Conservation (phyloP, 2,329 filamentous ascomycete species). For the Lecanicillium sp. region DNA sequence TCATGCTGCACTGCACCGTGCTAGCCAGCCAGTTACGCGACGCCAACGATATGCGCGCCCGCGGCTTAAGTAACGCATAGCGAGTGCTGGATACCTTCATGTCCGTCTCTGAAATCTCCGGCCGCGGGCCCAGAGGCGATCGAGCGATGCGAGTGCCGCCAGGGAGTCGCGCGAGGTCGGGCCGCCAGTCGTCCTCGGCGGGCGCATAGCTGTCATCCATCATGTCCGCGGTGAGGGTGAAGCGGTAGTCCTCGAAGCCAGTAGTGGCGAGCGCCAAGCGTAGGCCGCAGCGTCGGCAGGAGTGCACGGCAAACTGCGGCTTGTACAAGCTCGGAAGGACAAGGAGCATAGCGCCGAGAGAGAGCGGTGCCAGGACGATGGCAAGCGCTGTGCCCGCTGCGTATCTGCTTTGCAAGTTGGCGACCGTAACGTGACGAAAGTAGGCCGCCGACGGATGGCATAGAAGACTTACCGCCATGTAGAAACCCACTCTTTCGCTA, state of each 20-base stretch:
- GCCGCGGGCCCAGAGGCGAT: constrained; percentile 6
- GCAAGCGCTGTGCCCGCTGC: constrained; percentile 9
- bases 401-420: constrained; percentile 3
- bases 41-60: constrained; percentile 1
- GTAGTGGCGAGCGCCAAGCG: constrained; percentile 9
- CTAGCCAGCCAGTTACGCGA: background rate
- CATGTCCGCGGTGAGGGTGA: constrained; percentile 7
- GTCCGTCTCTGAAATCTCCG: constrained; percentile 7
- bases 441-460: too few species aligned
- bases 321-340: constrained; percentile 4
- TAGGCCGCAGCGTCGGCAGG: constrained; percentile 10
- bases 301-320: constrained; percentile 9
- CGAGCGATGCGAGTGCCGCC: constrained; percentile 8
- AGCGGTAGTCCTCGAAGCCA: constrained; percentile 7
- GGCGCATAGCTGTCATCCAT: constrained; percentile 4
- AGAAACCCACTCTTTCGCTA: constrained; percentile 8
- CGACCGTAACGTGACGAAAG: background rate
- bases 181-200: constrained; percentile 8
- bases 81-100: constrained; percentile 7
- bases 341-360: constrained; percentile 8
- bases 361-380: constrained; percentile 9
- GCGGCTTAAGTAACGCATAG: background rate
- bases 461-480: constrained; percentile 7
- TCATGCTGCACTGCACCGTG: constrained; percentile 5
- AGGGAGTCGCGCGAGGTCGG: constrained; percentile 9